Percentiles rank a stretch among this genome's conserved stretches.
Conservation (phyloP, 148 eudicot species). For the Vaccinium myrtillus region DNA sequence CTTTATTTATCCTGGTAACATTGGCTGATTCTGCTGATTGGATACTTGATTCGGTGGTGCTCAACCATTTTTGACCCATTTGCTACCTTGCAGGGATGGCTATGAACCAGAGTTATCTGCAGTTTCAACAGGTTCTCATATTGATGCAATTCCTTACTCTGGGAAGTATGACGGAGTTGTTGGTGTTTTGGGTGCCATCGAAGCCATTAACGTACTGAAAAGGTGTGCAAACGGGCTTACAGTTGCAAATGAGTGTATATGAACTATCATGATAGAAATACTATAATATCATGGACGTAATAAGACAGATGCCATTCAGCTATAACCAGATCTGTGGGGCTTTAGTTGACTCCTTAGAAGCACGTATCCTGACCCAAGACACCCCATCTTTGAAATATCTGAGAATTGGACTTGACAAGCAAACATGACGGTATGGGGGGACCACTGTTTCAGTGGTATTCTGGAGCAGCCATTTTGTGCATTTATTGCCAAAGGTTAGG, state of each 20-base stretch:
- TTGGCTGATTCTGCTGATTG: not conserved
- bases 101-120: conserved; percentile 66
- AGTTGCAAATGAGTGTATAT: not conserved
- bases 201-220: conserved; percentile 79
- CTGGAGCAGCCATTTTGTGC: too few relatives aligned
- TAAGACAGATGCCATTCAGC: not conserved
- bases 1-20: not conserved
- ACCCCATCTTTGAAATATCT: not conserved
- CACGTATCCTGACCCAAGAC: not conserved
- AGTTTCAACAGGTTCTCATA: conserved; percentile 91
- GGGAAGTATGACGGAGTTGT: conserved; percentile 98
- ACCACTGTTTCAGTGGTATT: too few relatives aligned
- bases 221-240: conserved; percentile 38
- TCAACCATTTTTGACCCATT: not conserved
- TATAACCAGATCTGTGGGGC: conserved; percentile 1
- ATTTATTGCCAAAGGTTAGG: too few relatives aligned
- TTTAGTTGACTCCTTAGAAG: not conserved
- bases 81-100: conserved; percentile 58
- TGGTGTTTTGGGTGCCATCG: conserved; percentile 96
- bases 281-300: not conserved
- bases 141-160: conserved; percentile 95
- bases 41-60: not conserved
- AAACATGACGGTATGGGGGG: too few relatives aligned
- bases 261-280: not conserved
- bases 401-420: not conserved